A percentile compares a stretch with the other conserved stretches of the same genome.
phyloP scores from a whole-genome alignment of 2,329 filamentous ascomycete genomes.

The Incumbomyces delicatus region DNA sequence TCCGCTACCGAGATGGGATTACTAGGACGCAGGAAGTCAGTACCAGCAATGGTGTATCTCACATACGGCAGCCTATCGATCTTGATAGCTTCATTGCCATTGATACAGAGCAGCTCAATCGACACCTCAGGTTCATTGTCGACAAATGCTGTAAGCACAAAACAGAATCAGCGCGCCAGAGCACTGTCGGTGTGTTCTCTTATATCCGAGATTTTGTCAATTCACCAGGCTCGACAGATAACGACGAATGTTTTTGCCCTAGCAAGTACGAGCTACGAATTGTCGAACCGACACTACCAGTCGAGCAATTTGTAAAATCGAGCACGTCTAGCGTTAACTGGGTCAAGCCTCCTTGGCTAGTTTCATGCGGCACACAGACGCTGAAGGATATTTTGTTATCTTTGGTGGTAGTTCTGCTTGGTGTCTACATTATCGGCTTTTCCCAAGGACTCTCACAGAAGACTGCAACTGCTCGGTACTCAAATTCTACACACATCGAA shows the following conservation, averaged over 20 bases:
- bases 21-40: constrained; percentile 24
- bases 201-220: too few relatives aligned
- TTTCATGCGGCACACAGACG: neutral
- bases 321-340: neutral
- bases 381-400: neutral
- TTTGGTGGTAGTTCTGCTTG: neutral
- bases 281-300: neutral
- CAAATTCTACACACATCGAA: neutral
- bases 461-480: neutral
- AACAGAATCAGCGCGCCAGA: neutral
- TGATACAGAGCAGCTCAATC: constrained; percentile 36
- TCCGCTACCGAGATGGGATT: constrained; percentile 29
- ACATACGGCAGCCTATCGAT: constrained; percentile 35
- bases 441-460: neutral
- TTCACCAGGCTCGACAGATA: too few relatives aligned
- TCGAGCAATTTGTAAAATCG: neutral
- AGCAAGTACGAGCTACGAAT: neutral
- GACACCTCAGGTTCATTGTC: constrained; percentile 35
- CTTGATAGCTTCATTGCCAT: constrained; percentile 39
- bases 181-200: too few relatives aligned
- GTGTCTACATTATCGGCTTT: neutral
- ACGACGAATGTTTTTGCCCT: neutral
- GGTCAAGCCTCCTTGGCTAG: neutral
- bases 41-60: neutral
- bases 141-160: neutral